Percentiles rank a stretch among this genome's conserved stretches.
phyloP scores from a whole-genome alignment of 805 yeast genomes.

The Candida lessepsii region DNA sequence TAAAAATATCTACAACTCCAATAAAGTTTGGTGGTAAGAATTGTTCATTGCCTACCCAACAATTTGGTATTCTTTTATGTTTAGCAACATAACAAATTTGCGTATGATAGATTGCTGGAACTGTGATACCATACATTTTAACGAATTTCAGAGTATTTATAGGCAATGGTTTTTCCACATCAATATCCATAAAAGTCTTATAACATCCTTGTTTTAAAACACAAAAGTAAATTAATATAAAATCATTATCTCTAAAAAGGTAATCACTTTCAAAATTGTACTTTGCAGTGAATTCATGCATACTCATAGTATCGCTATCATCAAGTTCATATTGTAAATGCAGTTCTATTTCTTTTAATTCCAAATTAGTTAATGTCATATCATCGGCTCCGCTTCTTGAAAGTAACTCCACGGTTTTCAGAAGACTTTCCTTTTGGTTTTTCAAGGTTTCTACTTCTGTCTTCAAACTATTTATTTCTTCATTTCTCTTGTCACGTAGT shows the following conservation, averaged over 20 bases:
- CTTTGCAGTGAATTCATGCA: too few relatives aligned
- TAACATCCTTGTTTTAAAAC: background rate
- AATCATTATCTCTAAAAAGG: background rate
- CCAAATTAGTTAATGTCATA: background rate
- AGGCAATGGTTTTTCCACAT: background rate
- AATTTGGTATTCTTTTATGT: background rate
- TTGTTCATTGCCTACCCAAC: constrained; percentile 2
- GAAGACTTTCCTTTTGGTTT: background rate
- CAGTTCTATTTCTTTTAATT: background rate
- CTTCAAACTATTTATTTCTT: background rate
- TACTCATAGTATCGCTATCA: too few relatives aligned
- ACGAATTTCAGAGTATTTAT: background rate
- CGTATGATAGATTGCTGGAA: background rate
- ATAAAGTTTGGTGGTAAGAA: background rate
- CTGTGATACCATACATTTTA: background rate
- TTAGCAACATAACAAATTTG: background rate
- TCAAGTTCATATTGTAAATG: too few relatives aligned
- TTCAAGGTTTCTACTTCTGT: background rate
- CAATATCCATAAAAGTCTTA: background rate
- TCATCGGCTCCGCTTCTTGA: background rate
- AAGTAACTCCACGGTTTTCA: background rate
- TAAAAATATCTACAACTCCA: background rate
- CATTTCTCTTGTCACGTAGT: background rate
- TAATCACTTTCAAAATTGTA: too few relatives aligned
- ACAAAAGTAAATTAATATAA: constrained; percentile 1